Evolutionary conservation across 2,329 filamentous ascomycete genomes (phyloP), one percentile per base, ranked within the genome.

Genomic region (Sphaerulina populicola): DNA sequence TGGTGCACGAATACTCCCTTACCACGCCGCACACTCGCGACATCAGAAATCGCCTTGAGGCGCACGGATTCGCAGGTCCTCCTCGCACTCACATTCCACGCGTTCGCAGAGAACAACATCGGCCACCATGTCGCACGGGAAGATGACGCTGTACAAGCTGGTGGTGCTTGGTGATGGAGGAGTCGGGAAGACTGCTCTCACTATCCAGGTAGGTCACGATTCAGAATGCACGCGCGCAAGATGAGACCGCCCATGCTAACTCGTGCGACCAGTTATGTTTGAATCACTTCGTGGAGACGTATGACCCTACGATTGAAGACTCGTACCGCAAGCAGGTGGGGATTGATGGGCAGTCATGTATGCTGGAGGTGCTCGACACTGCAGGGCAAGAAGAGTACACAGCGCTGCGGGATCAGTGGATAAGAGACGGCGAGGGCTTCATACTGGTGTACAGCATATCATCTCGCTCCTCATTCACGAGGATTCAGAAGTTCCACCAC

Each of bases 381-480:
- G 93, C 93, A 47, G 93, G 93, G 52, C 93, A 98, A 71, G 93
- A 98, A 74, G 93, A 98, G 74, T 98, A 97, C 72, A 96, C 91
- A 57, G 93, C 93, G 42, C 75, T 97, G 64, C 81, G 93, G 66
- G 93, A 97, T 69, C 93, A 97, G 74, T 97, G 91, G 91, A 97
- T 97, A 69, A 83, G 93, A 62, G 91, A 97, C 67, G 91, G 93
- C 60, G 93, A 98, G 70, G 93, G 93, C 15, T 97, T 97, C 68
- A 88, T 98, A 29, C 78, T 98, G 55, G 93, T 98, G 59, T 97
- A 98, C 77, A 95, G 89, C 75, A 97, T 98, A 72, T 95, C 93
- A 11, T 97, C 91, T 47, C 85, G 93, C 64, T 90, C 90, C 31
- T 97, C 91, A 15, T 97, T 97, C 68, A 83, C 85, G 52, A 86